Conservation (phyloP, 169 alveolate genomes). For the Besnoitia besnoiti region DNA sequence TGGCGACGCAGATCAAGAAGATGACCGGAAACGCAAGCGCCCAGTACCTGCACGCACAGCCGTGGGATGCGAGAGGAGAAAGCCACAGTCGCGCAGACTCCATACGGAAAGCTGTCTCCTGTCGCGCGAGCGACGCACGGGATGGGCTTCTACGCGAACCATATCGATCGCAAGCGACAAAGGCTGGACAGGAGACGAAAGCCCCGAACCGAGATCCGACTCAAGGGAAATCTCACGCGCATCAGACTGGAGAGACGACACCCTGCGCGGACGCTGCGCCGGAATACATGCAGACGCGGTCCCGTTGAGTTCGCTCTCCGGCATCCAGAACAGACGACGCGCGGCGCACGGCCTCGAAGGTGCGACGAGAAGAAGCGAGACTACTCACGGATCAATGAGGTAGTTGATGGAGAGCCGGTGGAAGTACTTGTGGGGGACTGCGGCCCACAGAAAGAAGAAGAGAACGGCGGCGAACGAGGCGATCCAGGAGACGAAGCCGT, state of each 20-base stretch:
- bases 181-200: background rate
- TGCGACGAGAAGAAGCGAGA: background rate
- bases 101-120: background rate
- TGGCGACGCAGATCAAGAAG: background rate
- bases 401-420: conserved; percentile 41
- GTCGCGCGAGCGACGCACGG: background rate
- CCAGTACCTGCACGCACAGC: conserved; percentile 23
- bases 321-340: no score
- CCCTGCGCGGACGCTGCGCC: no score
- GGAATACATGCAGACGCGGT: no score
- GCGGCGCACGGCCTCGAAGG: no score
- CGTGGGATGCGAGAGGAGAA: background rate
- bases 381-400: conserved; percentile 6
- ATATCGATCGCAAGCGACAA: background rate
- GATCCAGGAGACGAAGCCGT: conserved; percentile 40
- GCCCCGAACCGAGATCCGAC: no score
- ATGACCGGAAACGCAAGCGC: conserved; percentile 29
- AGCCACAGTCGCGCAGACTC: background rate
- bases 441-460: conserved; percentile 37
- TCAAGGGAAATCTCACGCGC: no score
- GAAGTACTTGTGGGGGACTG: conserved; percentile 9
- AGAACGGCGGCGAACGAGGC: conserved; percentile 13
- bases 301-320: no score
- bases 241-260: no score
- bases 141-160: no score